Conservation (phyloP, 1,284 basidiomycete species). For the Apiotrichum veenhuisii region DNA sequence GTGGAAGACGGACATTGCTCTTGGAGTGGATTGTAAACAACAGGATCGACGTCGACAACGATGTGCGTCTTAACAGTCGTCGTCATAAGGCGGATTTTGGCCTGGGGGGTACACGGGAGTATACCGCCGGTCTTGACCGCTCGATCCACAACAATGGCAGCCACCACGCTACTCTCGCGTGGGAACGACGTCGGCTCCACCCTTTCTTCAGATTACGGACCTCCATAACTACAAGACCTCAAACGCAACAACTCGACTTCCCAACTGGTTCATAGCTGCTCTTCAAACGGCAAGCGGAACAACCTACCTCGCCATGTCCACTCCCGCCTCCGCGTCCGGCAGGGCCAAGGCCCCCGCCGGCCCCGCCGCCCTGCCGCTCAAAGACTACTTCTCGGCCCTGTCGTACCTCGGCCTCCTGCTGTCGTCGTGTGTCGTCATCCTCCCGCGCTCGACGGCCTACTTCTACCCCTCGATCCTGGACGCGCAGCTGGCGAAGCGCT, state of each 20-base stretch:
- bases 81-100: too few relatives aligned
- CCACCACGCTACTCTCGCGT: not conserved
- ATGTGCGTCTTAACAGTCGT: too few relatives aligned
- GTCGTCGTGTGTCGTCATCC: conserved; percentile 61
- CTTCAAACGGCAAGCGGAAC: not conserved
- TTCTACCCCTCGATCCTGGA: conserved; percentile 27
- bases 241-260: too few relatives aligned
- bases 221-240: too few relatives aligned
- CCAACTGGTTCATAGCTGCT: too few relatives aligned
- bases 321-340: too few relatives aligned
- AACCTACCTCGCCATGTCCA: too few relatives aligned
- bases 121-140: too few relatives aligned
- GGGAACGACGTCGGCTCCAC: not conserved
- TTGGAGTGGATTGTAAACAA: not conserved
- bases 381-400: conserved; percentile 66
- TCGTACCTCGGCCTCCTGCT: conserved; percentile 67
- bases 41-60: not conserved
- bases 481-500: conserved; percentile 22
- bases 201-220: too few relatives aligned
- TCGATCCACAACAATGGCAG: too few relatives aligned
- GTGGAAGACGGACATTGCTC: conserved; percentile 15
- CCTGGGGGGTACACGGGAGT: too few relatives aligned
- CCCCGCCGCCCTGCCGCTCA: conserved; percentile 37
- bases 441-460: conserved; percentile 60
- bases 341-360: not conserved